phyloP scores from a whole-genome alignment of 2,329 filamentous ascomycete genomes.

The Huntiella decipiens region DNA sequence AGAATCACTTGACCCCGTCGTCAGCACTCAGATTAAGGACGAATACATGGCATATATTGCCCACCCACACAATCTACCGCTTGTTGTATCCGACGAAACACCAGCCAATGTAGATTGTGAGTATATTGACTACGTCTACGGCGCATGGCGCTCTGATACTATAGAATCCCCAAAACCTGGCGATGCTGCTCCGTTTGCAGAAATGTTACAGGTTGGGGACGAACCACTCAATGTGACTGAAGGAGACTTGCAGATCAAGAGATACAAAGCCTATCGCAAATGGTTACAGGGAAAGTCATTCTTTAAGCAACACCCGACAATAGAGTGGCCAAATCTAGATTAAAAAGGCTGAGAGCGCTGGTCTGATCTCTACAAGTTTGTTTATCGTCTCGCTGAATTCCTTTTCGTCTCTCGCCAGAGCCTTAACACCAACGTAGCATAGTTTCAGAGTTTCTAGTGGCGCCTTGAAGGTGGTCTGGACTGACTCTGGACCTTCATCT shows the following conservation, averaged over 20 bases:
- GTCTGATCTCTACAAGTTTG: background rate
- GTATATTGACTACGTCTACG: slow-evolving; percentile 64
- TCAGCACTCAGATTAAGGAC: slow-evolving; percentile 55
- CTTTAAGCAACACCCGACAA: slow-evolving; percentile 71
- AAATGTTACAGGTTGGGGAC: slow-evolving; percentile 57
- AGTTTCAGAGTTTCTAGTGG: too few species aligned
- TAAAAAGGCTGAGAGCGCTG: slow-evolving; percentile 1
- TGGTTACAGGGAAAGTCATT: slow-evolving; percentile 90
- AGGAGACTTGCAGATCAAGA: slow-evolving; percentile 75
- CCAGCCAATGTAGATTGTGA: slow-evolving; percentile 44
- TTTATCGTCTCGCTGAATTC: slow-evolving; percentile 6
- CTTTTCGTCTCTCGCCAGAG: background rate
- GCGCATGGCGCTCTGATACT: slow-evolving; percentile 42
- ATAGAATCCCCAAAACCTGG: slow-evolving; percentile 22
- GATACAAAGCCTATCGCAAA: slow-evolving; percentile 90
- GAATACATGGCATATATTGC: slow-evolving; percentile 81
- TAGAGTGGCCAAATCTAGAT: slow-evolving; percentile 15
- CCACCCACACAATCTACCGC: slow-evolving; percentile 73
- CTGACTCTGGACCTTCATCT: slow-evolving; percentile 14
- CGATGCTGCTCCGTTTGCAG: slow-evolving; percentile 42
- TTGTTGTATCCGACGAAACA: slow-evolving; percentile 54
- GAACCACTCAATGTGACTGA: slow-evolving; percentile 75
- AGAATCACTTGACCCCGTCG: slow-evolving; percentile 69
- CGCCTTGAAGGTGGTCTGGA: too few species aligned
- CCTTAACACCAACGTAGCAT: background rate